Percentiles rank a stretch among this genome's conserved stretches.
Evolutionary conservation across 2,329 filamentous ascomycete genomes (phyloP).

Genomic region (Fusarium sulawesiense): DNA sequence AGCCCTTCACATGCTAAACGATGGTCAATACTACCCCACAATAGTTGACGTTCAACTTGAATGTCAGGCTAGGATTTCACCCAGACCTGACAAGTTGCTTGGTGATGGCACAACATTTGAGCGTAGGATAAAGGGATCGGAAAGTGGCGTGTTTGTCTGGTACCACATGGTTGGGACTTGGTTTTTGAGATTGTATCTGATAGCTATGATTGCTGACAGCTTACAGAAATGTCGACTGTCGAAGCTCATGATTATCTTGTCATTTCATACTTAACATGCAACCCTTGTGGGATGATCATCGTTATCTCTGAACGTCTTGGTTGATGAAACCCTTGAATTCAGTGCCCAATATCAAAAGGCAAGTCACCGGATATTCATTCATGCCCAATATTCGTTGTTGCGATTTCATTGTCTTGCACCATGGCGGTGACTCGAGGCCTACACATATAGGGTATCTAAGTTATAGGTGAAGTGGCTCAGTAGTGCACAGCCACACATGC

Average conservation of each 20-base stretch:
- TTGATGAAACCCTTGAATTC: background rate
- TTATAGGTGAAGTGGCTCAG: slow-evolving; percentile 22
- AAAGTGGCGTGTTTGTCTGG: slow-evolving; percentile 26
- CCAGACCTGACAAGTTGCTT: slow-evolving; percentile 9
- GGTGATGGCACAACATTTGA: slow-evolving; percentile 7
- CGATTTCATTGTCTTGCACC: background rate
- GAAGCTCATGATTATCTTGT: slow-evolving; percentile 15
- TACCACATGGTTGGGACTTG: slow-evolving; percentile 14
- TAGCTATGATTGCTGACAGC: background rate
- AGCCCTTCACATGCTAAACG: slow-evolving; percentile 22
- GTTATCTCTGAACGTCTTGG: background rate
- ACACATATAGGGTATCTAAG: slow-evolving; percentile 3
- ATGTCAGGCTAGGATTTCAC: slow-evolving; percentile 13
- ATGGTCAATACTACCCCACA: background rate
- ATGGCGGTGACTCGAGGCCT: background rate
- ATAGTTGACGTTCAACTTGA: slow-evolving; percentile 10
- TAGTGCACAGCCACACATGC: slow-evolving; percentile 23
- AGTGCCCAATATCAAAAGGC: background rate
- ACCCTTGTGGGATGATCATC: background rate
- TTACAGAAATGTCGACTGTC: slow-evolving; percentile 2
- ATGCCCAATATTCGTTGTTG: background rate
- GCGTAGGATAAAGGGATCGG: slow-evolving; percentile 21
- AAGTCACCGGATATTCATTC: background rate
- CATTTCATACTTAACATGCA: background rate
- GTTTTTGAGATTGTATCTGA: background rate